Percentiles rank a stretch among this genome's conserved stretches.
Conservation (phyloP, 2,329 filamentous ascomycete species). For the Stachybotrys echinatus region DNA sequence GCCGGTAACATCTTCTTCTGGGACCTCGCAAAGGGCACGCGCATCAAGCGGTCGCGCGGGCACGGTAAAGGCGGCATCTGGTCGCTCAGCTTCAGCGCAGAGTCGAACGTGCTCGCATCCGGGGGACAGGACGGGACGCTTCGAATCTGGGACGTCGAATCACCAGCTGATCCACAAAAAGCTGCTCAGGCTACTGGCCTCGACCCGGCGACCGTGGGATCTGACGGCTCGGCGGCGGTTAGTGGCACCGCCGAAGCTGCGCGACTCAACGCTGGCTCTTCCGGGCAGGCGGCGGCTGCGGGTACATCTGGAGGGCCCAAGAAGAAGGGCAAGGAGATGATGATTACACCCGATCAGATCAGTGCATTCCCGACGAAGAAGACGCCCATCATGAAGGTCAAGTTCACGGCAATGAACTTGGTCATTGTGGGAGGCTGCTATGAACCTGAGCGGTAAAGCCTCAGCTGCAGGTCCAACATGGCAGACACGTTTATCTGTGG, state of each 20-base stretch:
- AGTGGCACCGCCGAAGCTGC: slow-evolving; percentile 18
- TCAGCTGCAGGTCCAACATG: too few species aligned
- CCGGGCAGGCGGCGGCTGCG: slow-evolving; percentile 19
- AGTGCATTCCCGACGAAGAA: slow-evolving; percentile 95
- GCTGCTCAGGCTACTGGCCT: slow-evolving; percentile 40
- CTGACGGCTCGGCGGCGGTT: slow-evolving; percentile 31
- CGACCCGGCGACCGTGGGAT: slow-evolving; percentile 34
- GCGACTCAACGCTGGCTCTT: slow-evolving; percentile 15
- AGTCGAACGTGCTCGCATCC: slow-evolving; percentile 85
- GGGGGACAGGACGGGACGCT: slow-evolving; percentile 91
- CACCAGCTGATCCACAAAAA: slow-evolving; percentile 60
- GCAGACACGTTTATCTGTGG: too few species aligned
- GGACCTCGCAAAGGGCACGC: slow-evolving; percentile 81
- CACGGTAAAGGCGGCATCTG: slow-evolving; percentile 92
- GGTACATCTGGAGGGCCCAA: slow-evolving; percentile 34
- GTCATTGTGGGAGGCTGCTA: slow-evolving; percentile 78
- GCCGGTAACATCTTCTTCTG: slow-evolving; percentile 89
- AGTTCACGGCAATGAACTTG: slow-evolving; percentile 93
- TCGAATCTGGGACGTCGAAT: slow-evolving; percentile 84
- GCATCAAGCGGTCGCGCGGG: slow-evolving; percentile 88
- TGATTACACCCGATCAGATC: slow-evolving; percentile 89
- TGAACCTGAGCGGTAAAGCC: slow-evolving; percentile 46
- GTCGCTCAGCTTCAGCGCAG: slow-evolving; percentile 88
- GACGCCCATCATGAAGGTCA: slow-evolving; percentile 86
- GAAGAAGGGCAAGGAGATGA: slow-evolving; percentile 87